Percentiles rank a stretch among this genome's conserved stretches.
Evolutionary conservation across 1,284 basidiomycete species (phyloP).

Genomic region (Apiotrichum gamsii): DNA sequence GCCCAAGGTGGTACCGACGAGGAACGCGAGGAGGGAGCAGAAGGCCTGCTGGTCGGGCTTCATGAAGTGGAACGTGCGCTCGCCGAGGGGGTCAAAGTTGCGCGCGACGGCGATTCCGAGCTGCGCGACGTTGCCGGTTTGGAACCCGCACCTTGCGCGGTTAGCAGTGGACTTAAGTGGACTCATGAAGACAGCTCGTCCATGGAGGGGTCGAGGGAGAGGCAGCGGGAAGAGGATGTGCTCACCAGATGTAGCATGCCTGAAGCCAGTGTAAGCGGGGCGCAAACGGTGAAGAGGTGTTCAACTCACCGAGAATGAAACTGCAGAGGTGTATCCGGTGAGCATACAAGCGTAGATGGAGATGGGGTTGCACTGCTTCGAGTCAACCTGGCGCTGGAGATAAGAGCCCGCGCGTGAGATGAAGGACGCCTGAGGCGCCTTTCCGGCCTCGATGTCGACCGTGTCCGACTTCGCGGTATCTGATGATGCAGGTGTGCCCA

Average conservation of each 20-base stretch:
- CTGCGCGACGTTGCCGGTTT: conserved; percentile 50
- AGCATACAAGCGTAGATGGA: conserved; percentile 74
- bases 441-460: conserved; percentile 7
- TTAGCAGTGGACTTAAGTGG: too few species aligned
- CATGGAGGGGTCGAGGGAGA: too few species aligned
- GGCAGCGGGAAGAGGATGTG: too few species aligned
- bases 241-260: conserved; percentile 72
- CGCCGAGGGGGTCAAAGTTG: conserved; percentile 55
- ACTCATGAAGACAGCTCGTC: too few species aligned
- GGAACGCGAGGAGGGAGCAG: conserved; percentile 66
- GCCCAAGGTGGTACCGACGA: conserved; percentile 46
- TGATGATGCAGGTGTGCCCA: neutral
- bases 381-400: conserved; percentile 58
- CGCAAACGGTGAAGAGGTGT: neutral
- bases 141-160: conserved; percentile 50
- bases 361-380: conserved; percentile 55
- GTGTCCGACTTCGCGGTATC: neutral
- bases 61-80: conserved; percentile 58
- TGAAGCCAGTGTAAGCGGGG: too few species aligned
- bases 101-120: conserved; percentile 59
- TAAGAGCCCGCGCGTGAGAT: conserved; percentile 17
- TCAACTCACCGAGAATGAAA: conserved; percentile 58
- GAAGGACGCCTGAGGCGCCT: neutral
- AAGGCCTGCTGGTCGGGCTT: conserved; percentile 74
- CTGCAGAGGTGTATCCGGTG: conserved; percentile 71